A percentile compares a stretch with the other conserved stretches of the same genome.
Conservation (phyloP, 2,329 filamentous ascomycete genomes). For the Alternaria brassicicola region DNA sequence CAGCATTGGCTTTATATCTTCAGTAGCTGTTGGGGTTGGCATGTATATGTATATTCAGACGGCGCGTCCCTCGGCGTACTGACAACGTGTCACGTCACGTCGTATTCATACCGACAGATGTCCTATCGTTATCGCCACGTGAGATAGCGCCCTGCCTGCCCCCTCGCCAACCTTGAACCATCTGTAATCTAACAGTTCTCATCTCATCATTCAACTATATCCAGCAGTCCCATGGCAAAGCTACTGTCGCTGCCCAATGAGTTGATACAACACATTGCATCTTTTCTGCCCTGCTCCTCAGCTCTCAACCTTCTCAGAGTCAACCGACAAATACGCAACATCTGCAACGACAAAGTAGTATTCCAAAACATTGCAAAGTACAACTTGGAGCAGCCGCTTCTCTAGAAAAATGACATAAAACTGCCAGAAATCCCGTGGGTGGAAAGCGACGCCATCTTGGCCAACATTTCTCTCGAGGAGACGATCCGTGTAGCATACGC, state of each 20-base stretch:
- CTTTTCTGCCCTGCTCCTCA: conserved; percentile 24
- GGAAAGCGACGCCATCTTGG: conserved; percentile 13
- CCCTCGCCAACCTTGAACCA: neutral
- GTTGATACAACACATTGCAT: conserved; percentile 28
- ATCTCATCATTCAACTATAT: neutral
- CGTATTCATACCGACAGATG: neutral
- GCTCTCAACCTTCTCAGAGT: conserved; percentile 18
- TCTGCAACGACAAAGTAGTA: conserved; percentile 25
- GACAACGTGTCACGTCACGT: neutral
- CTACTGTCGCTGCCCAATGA: conserved; percentile 23
- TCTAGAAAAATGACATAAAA: neutral
- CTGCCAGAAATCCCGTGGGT: conserved; percentile 7
- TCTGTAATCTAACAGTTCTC: neutral
- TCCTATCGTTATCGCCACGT: conserved; percentile 5
- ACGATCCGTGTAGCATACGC: conserved; percentile 25
- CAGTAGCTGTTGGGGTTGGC: neutral
- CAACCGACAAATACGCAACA: conserved; percentile 18
- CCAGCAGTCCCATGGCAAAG: neutral
- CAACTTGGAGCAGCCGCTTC: neutral
- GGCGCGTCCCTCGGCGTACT: neutral
- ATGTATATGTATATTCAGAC: neutral
- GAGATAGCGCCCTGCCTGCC: neutral
- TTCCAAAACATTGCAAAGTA: conserved; percentile 23
- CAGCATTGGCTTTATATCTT: neutral
- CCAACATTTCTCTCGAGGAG: conserved; percentile 6